Conservation (phyloP, 768 basidiomycete genomes). For the Termitomyces bulborhizus region DNA sequence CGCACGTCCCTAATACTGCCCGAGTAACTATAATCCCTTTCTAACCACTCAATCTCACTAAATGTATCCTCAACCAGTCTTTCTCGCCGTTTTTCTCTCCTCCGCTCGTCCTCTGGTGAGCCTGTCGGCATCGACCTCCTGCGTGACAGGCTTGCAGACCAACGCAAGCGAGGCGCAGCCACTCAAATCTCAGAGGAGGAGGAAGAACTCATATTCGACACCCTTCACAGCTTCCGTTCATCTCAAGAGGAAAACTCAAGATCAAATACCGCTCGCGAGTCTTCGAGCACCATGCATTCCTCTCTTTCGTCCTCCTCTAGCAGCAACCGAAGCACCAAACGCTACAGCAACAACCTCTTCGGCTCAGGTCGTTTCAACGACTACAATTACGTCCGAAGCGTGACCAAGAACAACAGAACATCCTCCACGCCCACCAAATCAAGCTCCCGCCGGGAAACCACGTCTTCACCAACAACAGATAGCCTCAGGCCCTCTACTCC, state of each 20-base stretch:
- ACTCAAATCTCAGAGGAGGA: constrained; percentile 76
- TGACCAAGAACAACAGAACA: constrained; percentile 36
- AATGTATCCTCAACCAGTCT: constrained; percentile 42
- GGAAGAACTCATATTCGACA: constrained; percentile 79
- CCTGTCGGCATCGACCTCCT: constrained; percentile 63
- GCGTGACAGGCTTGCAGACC: constrained; percentile 63
- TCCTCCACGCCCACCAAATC: constrained; percentile 44
- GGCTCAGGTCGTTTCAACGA: constrained; percentile 77
- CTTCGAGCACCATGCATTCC: constrained; percentile 27
- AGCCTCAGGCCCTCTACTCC: constrained; percentile 51
- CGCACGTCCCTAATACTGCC: constrained; percentile 83
- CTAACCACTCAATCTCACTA: not conserved
- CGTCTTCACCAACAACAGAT: constrained; percentile 37
- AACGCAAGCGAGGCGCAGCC: constrained; percentile 61
- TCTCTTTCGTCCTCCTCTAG: constrained; percentile 38
- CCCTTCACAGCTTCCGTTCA: constrained; percentile 45
- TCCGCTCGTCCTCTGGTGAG: constrained; percentile 62
- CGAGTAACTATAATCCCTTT: constrained; percentile 41
- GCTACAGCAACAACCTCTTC: constrained; percentile 85
- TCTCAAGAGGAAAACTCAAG: constrained; percentile 27
- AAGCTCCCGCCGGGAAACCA: constrained; percentile 23
- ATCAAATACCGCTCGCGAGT: constrained; percentile 26
- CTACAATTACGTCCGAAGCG: constrained; percentile 60
- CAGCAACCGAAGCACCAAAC: constrained; percentile 46
- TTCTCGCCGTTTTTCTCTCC: constrained; percentile 74